Evolutionary conservation across 805 yeast species (phyloP), one percentile per base, ranked within the genome.

Genomic region (Scheffersomyces amazonensis): DNA sequence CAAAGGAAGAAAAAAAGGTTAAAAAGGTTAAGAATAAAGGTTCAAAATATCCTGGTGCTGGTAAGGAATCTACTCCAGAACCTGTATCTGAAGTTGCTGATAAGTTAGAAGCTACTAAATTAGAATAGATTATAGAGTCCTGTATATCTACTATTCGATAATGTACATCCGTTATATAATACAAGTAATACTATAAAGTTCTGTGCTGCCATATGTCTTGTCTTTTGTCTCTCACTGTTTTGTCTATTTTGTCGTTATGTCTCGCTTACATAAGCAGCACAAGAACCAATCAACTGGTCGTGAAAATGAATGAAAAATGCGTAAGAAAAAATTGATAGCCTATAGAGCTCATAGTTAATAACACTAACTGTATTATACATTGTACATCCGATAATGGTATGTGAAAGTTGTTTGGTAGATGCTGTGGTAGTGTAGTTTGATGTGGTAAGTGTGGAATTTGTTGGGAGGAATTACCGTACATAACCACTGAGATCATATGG

Each of bases 21-120:
- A 79, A 78, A 68, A 86, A 80, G 57, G 84, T 80, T 57, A 89
- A 89, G 72, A 80, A 87, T 59, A 87, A 88, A 66, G 98, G 98
- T 45, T 58, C 88, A n/a, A 78, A 78, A 64, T 87, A 85, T 75
- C 96, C 96, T 30, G 96, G 95, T 50, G 48, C 57, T 12, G 56
- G 47, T 13, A 31, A 39, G 12, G 22, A 20, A 16, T 27, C 29
- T 5, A 15, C 36, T 19, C 32, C 13, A 10, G 12, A 34, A 16
- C 19, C 30, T 18, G 31, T 10, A n/a, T n/a, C 32, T 16, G 32
- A 34, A 22, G 15, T 34, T 18, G 36, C 70, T 25, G 61, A 66
- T 42, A 57, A 66, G 50, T 56, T 73, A 33, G 66, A 64, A 32
- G 63, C 62, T 37, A 51, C 75, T 11, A 62, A 58, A 34, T 40